Evolutionary conservation across 2,329 filamentous ascomycete genomes (phyloP).

Genomic region (Penicillium sp.): DNA sequence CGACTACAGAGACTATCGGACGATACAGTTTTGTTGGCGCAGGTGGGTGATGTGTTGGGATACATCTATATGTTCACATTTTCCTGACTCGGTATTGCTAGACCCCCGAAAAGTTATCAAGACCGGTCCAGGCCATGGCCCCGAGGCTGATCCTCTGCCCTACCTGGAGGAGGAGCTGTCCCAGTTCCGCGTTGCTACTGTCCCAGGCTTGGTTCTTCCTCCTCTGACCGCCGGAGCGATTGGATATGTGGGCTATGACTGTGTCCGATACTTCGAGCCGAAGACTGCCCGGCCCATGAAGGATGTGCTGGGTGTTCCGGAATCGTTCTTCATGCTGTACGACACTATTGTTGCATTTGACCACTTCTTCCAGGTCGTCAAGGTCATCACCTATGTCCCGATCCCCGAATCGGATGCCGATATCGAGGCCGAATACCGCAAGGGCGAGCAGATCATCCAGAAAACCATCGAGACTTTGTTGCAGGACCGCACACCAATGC

Average conservation of each 20-base stretch:
- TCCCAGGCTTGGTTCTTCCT: conserved; percentile 80
- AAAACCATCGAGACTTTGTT: conserved; percentile 71
- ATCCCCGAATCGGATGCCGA: conserved; percentile 60
- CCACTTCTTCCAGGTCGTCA: conserved; percentile 88
- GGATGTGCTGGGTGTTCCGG: conserved; percentile 84
- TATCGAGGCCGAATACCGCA: conserved; percentile 68
- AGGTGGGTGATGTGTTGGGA: conserved; percentile 44
- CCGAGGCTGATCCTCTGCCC: conserved; percentile 79
- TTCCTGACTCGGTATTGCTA: conserved; percentile 24
- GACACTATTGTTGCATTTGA: conserved; percentile 94
- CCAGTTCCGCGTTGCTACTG: conserved; percentile 73
- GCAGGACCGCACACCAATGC: conserved; percentile 72
- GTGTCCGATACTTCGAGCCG: conserved; percentile 95
- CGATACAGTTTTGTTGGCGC: conserved; percentile 94
- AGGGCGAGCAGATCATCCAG: conserved; percentile 64
- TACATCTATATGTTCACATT: neutral
- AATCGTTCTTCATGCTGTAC: conserved; percentile 96
- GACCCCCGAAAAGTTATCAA: conserved; percentile 75
- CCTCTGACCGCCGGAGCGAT: conserved; percentile 89
- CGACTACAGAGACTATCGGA: conserved; percentile 85
- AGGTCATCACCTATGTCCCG: conserved; percentile 87
- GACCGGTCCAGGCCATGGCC: conserved; percentile 84
- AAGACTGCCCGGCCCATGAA: conserved; percentile 88
- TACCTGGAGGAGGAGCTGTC: conserved; percentile 78
- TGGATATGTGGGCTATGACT: conserved; percentile 97